Conservation (phyloP, 805 yeast species). For the Metschnikowia hibisci region DNA sequence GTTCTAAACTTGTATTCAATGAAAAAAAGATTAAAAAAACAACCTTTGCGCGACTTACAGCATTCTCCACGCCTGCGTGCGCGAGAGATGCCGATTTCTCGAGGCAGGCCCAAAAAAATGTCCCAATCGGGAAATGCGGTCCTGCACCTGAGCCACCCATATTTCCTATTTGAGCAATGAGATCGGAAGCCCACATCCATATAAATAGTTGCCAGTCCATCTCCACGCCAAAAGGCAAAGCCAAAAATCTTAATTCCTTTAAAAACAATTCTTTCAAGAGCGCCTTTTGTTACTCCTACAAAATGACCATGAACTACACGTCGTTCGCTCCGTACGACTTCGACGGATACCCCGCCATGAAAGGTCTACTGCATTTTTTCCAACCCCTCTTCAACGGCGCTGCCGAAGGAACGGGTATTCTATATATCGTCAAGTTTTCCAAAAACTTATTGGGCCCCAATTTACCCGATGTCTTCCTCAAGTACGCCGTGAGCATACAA, state of each 20-base stretch:
- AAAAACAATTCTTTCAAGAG: neutral
- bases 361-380: slow-evolving; percentile 15
- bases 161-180: slow-evolving; percentile 5
- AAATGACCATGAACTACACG: slow-evolving; percentile 5
- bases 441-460: slow-evolving; percentile 12
- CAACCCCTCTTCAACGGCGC: slow-evolving; percentile 13
- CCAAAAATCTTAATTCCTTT: neutral
- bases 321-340: slow-evolving; percentile 16
- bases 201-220: neutral
- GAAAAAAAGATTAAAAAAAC: neutral
- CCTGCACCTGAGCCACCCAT: neutral
- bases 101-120: neutral
- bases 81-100: neutral
- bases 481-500: slow-evolving; percentile 16
- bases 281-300: neutral
- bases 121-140: neutral
- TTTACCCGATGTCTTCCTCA: slow-evolving; percentile 11
- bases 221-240: neutral
- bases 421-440: slow-evolving; percentile 6
- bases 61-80: neutral
- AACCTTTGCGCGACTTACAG: neutral
- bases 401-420: slow-evolving; percentile 17
- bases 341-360: slow-evolving; percentile 17
- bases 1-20: neutral
- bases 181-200: neutral